Percentiles rank a stretch among this genome's conserved stretches.
Conservation (phyloP, 371 early-diverging fungal species). For the Rhizopus delemar region DNA sequence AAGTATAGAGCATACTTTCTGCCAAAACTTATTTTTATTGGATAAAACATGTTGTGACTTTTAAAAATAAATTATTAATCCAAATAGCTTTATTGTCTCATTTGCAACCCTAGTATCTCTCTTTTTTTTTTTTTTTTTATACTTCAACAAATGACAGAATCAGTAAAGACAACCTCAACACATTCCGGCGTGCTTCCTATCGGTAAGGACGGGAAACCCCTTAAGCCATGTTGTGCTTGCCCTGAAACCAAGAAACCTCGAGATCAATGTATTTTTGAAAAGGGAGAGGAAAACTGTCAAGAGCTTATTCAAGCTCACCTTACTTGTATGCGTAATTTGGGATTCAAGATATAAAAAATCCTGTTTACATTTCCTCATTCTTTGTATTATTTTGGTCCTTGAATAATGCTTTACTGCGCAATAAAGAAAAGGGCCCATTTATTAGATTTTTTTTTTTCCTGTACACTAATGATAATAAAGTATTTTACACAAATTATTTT, state of each 20-base stretch:
- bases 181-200: slow-evolving; percentile 51
- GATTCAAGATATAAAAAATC: slow-evolving; percentile 81
- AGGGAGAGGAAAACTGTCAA: slow-evolving; percentile 86
- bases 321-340: slow-evolving; percentile 88
- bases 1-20: background rate
- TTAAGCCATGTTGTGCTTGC: slow-evolving; percentile 97
- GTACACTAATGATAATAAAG: no score
- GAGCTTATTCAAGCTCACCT: slow-evolving; percentile 88
- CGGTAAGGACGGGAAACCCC: slow-evolving; percentile 61
- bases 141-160: slow-evolving; percentile 32
- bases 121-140: slow-evolving; percentile 10
- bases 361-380: no score
- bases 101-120: background rate
- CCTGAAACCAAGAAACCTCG: slow-evolving; percentile 91
- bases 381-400: no score
- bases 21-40: no score
- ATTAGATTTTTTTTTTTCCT: no score
- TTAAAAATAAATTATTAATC: no score
- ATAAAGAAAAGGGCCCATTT: no score
- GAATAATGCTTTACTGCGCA: no score
- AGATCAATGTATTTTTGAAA: slow-evolving; percentile 86
- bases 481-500: no score
- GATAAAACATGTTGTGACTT: no score
- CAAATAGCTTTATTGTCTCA: background rate
- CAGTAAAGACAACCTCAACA: slow-evolving; percentile 47